Percentiles rank a stretch among this genome's conserved stretches.
Evolutionary conservation across 345 rosid species (phyloP).

Genomic region (Melaleuca alternifolia): DNA sequence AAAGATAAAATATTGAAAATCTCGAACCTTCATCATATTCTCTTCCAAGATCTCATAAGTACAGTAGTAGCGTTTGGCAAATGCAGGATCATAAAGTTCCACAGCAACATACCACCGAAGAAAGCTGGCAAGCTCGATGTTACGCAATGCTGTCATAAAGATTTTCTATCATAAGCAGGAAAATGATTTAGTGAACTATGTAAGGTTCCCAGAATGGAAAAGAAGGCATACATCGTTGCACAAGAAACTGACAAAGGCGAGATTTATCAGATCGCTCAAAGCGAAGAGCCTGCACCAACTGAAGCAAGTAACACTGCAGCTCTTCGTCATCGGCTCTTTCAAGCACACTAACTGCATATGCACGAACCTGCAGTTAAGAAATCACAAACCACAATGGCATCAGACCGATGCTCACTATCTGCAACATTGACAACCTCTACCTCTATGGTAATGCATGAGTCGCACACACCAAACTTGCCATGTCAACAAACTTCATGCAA

Average conservation of each 20-base stretch:
- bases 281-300: conserved; percentile 96
- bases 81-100: conserved; percentile 80
- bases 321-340: conserved; percentile 99
- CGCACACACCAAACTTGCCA: not conserved
- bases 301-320: conserved; percentile 95
- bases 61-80: conserved; percentile 68
- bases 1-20: not conserved
- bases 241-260: conserved; percentile 85
- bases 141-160: conserved; percentile 59
- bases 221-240: conserved; percentile 60
- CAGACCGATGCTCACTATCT: not conserved
- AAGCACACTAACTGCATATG: conserved; percentile 95
- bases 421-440: not conserved
- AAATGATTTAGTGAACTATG: not conserved
- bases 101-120: conserved; percentile 96
- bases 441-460: not conserved
- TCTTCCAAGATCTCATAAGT: conserved; percentile 74
- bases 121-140: conserved; percentile 89
- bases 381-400: not conserved
- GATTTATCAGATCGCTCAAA: conserved; percentile 97
- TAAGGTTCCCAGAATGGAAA: not conserved
- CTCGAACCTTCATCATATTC: conserved; percentile 60
- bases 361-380: conserved; percentile 68
- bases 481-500: not conserved
- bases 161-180: conserved; percentile 11